phyloP scores from a whole-genome alignment of 306 rosid genomes.

The Prinsepia uniflora region DNA sequence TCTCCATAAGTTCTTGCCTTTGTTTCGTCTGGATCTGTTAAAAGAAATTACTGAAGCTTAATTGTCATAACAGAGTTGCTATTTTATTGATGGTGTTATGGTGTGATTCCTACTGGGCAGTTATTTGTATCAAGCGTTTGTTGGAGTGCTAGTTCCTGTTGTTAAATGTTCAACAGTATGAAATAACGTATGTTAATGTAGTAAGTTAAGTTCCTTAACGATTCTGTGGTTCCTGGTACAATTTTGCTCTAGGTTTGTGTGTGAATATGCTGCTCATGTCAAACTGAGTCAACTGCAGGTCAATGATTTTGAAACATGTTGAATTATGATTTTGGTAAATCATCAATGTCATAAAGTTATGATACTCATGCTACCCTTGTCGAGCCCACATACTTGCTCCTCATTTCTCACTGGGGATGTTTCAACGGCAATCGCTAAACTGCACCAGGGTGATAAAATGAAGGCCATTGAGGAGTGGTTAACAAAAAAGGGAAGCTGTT shows the following conservation, averaged over 20 bases:
- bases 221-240: background rate
- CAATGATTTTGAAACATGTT: background rate
- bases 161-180: no score
- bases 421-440: background rate
- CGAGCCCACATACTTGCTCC: no score
- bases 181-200: no score
- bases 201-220: background rate
- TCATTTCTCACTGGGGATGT: background rate
- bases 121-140: no score
- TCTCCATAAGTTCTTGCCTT: no score
- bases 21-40: no score
- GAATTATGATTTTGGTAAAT: background rate
- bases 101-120: no score
- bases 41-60: no score
- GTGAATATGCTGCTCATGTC: background rate
- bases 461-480: conserved; percentile 33
- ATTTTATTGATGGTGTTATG: no score
- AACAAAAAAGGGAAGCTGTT: conserved; percentile 14
- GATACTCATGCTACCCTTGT: no score
- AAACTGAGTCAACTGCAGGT: background rate
- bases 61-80: no score
- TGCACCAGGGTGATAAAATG: background rate
- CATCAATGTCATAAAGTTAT: background rate
- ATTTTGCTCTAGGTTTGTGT: background rate
- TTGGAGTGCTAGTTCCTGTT: no score